Conservation (phyloP, 805 yeast species). For the Grigorovia humatica region DNA sequence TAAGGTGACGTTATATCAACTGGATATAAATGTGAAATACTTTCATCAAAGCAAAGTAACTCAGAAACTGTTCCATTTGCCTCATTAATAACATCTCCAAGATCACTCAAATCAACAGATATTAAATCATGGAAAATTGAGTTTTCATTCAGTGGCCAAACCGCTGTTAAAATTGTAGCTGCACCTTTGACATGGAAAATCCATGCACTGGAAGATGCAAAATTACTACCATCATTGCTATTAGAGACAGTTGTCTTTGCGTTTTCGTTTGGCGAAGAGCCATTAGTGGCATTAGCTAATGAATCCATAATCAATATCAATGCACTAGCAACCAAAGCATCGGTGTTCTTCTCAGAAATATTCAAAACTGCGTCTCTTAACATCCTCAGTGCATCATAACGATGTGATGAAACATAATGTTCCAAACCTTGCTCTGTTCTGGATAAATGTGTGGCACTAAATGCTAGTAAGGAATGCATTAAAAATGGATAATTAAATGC, state of each 20-base stretch:
- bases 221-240: constrained; percentile 8
- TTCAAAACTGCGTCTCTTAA: constrained; percentile 78
- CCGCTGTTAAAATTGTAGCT: constrained; percentile 88
- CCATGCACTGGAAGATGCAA: constrained; percentile 91
- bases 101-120: constrained; percentile 81
- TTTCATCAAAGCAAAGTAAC: constrained; percentile 74
- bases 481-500: constrained; percentile 83
- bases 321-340: constrained; percentile 88
- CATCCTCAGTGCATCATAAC: constrained; percentile 76
- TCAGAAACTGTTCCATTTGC: constrained; percentile 38
- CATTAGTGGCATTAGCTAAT: constrained; percentile 73
- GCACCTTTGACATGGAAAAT: constrained; percentile 95
- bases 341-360: constrained; percentile 77
- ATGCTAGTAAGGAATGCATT: constrained; percentile 86
- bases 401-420: constrained; percentile 71
- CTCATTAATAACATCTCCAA: constrained; percentile 51
- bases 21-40: constrained; percentile 78
- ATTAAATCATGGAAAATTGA: constrained; percentile 60
- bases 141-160: constrained; percentile 76
- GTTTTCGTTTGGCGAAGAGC: constrained; percentile 9
- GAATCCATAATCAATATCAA: constrained; percentile 86
- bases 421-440: constrained; percentile 67
- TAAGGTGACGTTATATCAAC: constrained; percentile 77
- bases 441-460: constrained; percentile 85
- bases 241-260: neutral